Evolutionary conservation across 306 rosid species (phyloP).

Genomic region (Notholithocarpus densiflorus): DNA sequence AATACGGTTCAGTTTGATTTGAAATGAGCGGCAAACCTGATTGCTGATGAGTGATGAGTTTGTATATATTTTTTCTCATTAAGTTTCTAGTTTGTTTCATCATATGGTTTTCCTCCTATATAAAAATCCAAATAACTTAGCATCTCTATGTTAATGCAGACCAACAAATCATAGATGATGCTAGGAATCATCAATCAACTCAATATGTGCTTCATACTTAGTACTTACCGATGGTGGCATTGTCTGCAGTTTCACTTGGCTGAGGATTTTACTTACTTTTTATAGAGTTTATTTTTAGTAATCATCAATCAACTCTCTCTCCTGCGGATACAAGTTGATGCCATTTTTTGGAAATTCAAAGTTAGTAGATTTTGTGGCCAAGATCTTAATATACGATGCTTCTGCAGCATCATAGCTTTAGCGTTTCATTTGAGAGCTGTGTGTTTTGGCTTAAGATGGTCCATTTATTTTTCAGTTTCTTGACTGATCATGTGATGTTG

Average conservation of each 20-base stretch:
- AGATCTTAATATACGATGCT: background rate
- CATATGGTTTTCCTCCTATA: background rate
- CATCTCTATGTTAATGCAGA: conserved; percentile 42
- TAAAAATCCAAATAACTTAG: background rate
- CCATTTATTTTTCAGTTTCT: background rate
- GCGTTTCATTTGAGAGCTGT: background rate
- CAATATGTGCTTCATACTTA: conserved; percentile 13
- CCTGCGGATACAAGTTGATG: background rate
- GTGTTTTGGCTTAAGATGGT: background rate
- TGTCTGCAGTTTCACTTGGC: conserved; percentile 15
- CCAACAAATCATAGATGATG: conserved; percentile 36
- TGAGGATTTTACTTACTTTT: background rate
- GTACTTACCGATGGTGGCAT: conserved; percentile 18
- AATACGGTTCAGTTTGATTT: too few species aligned
- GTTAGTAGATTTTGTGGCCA: background rate
- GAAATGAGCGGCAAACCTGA: too few species aligned
- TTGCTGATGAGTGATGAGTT: too few species aligned
- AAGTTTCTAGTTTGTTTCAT: background rate
- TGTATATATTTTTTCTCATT: background rate
- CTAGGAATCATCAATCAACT: background rate
- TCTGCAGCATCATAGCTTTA: background rate
- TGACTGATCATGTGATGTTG: background rate
- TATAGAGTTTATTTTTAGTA: background rate
- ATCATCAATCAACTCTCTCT: too few species aligned
- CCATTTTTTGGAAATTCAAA: background rate